These are phyloP conservation scores for Annulohypoxylon nitens DNA, from an alignment of 495 filamentous ascomycete genomes.

Conservation along the genomic window DNA sequence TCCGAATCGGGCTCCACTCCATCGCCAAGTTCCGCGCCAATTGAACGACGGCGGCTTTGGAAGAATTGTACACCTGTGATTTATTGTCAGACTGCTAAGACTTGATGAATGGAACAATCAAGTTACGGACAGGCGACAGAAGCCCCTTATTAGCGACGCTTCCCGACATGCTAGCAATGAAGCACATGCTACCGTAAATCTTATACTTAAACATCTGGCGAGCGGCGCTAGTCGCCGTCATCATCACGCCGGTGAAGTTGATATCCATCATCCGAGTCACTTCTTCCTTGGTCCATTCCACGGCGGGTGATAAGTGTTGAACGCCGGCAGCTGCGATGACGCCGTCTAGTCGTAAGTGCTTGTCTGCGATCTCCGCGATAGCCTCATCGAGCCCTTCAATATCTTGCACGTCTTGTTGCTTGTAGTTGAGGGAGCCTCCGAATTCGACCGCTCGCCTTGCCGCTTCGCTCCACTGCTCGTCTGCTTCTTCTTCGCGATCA, in stretches of 20 bases:
- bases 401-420: slow-evolving; percentile 74
- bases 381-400: slow-evolving; percentile 64
- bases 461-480: slow-evolving; percentile 64
- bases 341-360: slow-evolving; percentile 73
- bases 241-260: slow-evolving; percentile 83
- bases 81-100: background rate
- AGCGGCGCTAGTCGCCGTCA: slow-evolving; percentile 78
- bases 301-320: slow-evolving; percentile 75
- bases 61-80: slow-evolving; percentile 71
- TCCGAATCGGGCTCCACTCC: slow-evolving; percentile 71
- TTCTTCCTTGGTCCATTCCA: slow-evolving; percentile 76
- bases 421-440: slow-evolving; percentile 71
- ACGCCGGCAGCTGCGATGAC: slow-evolving; percentile 82
- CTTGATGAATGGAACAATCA: background rate
- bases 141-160: slow-evolving; percentile 79
- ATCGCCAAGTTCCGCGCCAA: slow-evolving; percentile 73
- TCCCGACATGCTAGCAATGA: slow-evolving; percentile 83
- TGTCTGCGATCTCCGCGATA: slow-evolving; percentile 67
- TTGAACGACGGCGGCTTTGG: slow-evolving; percentile 78
- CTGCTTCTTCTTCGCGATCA: slow-evolving; percentile 66
- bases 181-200: slow-evolving; percentile 75
- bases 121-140: slow-evolving; percentile 61
- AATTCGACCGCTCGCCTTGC: slow-evolving; percentile 63
- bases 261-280: slow-evolving; percentile 78
- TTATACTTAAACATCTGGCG: slow-evolving; percentile 82